Evolutionary conservation across 1,139 yeast genomes (phyloP).

Genomic region (Diutina neorugosa): DNA sequence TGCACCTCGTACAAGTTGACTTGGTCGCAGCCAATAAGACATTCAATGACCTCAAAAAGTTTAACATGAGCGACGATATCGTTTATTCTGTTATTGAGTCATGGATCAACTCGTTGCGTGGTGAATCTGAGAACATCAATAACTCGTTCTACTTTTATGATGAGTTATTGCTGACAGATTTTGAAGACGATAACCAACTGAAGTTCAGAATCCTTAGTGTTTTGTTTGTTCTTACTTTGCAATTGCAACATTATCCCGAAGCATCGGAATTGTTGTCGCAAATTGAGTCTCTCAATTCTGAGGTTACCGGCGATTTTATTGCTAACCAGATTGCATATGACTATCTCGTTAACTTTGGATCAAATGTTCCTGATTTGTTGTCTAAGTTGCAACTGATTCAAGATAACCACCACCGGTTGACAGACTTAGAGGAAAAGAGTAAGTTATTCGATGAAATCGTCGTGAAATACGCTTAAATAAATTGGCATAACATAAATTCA

Average conservation of each 20-base stretch:
- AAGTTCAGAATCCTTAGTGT: constrained; percentile 24
- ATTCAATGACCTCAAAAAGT: constrained; percentile 14
- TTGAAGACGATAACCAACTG: constrained; percentile 25
- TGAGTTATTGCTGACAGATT: constrained; percentile 44
- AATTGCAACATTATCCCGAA: constrained; percentile 34
- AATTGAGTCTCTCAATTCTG: constrained; percentile 20
- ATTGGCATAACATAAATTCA: background rate
- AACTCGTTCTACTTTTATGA: constrained; percentile 63
- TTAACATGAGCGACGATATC: constrained; percentile 48
- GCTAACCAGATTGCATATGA: constrained; percentile 48
- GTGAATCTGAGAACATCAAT: constrained; percentile 45
- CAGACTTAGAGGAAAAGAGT: constrained; percentile 40
- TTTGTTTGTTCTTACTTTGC: constrained; percentile 30
- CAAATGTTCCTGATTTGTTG: constrained; percentile 26
- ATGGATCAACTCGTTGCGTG: constrained; percentile 44
- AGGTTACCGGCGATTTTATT: constrained; percentile 35
- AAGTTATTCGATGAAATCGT: constrained; percentile 46
- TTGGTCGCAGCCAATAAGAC: constrained; percentile 24
- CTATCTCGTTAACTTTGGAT: constrained; percentile 35
- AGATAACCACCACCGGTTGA: constrained; percentile 38
- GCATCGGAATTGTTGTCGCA: constrained; percentile 36
- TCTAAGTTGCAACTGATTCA: constrained; percentile 27
- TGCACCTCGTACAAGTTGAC: constrained; percentile 28
- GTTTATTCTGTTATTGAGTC: constrained; percentile 60
- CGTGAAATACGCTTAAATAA: constrained; percentile 27